Percentiles rank a stretch among this genome's conserved stretches.
Conservation (phyloP, 495 filamentous ascomycete genomes). For the Daldinia loculata region DNA sequence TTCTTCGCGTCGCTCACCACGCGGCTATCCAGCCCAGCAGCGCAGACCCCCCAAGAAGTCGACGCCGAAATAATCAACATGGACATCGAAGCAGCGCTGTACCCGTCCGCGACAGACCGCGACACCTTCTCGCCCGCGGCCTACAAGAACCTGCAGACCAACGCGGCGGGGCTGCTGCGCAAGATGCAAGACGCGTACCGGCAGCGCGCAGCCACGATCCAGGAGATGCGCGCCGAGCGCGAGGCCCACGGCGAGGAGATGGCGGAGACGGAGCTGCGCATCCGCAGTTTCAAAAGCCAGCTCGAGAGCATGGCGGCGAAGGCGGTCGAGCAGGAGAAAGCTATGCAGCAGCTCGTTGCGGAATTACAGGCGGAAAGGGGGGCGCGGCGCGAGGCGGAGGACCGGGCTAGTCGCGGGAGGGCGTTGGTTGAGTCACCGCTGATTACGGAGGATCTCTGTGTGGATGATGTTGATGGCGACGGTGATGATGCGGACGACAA, state of each 20-base stretch:
- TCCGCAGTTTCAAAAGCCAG: constrained; percentile 73
- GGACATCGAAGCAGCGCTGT: constrained; percentile 70
- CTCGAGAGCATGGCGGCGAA: constrained; percentile 79
- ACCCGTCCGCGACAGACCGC: constrained; percentile 49
- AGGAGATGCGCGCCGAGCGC: constrained; percentile 68
- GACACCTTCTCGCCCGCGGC: constrained; percentile 69
- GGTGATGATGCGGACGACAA: constrained; percentile 46
- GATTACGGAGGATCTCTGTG: constrained; percentile 61
- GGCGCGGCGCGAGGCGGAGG: constrained; percentile 59
- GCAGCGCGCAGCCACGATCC: constrained; percentile 65
- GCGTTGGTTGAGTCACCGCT: constrained; percentile 42
- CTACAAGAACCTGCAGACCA: constrained; percentile 73
- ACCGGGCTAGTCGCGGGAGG: constrained; percentile 50
- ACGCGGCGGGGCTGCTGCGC: constrained; percentile 70
- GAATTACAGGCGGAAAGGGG: constrained; percentile 70
- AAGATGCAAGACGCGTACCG: constrained; percentile 78
- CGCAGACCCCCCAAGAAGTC: constrained; percentile 17
- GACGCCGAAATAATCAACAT: constrained; percentile 72
- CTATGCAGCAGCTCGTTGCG: constrained; percentile 68
- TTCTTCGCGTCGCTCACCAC: constrained; percentile 51
- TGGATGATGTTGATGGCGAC: constrained; percentile 48
- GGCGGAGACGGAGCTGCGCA: constrained; percentile 75
- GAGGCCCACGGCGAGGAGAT: constrained; percentile 74
- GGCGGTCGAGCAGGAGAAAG: constrained; percentile 69
- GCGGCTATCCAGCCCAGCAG: constrained; percentile 48